A percentile compares a stretch with the other conserved stretches of the same genome.
Conservation (phyloP, 805 yeast genomes). For the Isabelozyma gotoi region DNA sequence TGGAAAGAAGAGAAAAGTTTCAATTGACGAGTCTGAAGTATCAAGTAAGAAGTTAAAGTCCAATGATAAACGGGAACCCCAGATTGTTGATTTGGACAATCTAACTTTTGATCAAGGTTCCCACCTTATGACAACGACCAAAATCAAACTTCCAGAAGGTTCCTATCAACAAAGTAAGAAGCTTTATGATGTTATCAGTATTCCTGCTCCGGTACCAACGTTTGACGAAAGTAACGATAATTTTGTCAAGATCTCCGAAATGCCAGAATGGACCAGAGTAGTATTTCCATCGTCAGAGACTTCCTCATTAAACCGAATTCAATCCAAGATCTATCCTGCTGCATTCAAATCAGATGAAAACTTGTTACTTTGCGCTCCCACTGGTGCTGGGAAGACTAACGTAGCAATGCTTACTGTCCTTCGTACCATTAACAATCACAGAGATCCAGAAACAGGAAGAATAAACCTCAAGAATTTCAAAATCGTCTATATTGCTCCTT, state of each 20-base stretch:
- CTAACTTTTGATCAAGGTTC: slow-evolving; percentile 72
- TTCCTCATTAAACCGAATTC: slow-evolving; percentile 71
- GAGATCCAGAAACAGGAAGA: slow-evolving; percentile 46
- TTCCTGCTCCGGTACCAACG: slow-evolving; percentile 64
- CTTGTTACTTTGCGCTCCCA: slow-evolving; percentile 89
- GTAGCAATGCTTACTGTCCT: slow-evolving; percentile 86
- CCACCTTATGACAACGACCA: slow-evolving; percentile 62
- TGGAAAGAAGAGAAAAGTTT: slow-evolving; percentile 20
- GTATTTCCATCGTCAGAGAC: slow-evolving; percentile 75
- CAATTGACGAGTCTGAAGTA: slow-evolving; percentile 4
- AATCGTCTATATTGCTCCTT: slow-evolving; percentile 86
- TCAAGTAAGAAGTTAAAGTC: slow-evolving; percentile 7
- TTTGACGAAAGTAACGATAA: slow-evolving; percentile 37
- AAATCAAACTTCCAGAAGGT: slow-evolving; percentile 77
- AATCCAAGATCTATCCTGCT: slow-evolving; percentile 75
- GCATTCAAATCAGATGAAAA: slow-evolving; percentile 75
- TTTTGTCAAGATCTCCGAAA: slow-evolving; percentile 54
- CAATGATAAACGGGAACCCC: slow-evolving; percentile 37
- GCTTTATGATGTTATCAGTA: slow-evolving; percentile 81
- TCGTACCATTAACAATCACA: slow-evolving; percentile 55
- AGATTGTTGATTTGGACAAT: slow-evolving; percentile 60
- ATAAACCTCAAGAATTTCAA: slow-evolving; percentile 59
- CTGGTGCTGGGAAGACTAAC: slow-evolving; percentile 98
- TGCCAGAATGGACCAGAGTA: slow-evolving; percentile 81
- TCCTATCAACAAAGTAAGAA: slow-evolving; percentile 74